phyloP scores from a whole-genome alignment of 2,329 filamentous ascomycete species.

The Leptographium procerum region DNA sequence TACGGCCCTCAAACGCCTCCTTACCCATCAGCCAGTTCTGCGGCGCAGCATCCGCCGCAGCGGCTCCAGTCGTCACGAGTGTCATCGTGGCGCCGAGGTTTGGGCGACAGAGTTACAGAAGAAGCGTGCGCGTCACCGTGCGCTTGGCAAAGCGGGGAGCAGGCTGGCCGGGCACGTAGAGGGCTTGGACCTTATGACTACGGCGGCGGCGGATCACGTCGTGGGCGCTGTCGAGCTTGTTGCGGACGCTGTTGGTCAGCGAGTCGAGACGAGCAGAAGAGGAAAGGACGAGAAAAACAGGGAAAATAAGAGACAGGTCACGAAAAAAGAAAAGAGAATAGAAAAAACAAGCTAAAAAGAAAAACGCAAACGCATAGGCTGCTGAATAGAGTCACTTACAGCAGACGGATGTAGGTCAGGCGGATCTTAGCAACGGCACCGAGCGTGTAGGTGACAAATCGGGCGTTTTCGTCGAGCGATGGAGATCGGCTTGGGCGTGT shows the following conservation, averaged over 20 bases:
- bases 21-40: slow-evolving; percentile 1
- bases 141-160: slow-evolving; percentile 21
- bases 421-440: slow-evolving; percentile 32
- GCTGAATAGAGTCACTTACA: slow-evolving; percentile 3
- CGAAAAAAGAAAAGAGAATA: neutral
- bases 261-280: neutral
- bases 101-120: neutral
- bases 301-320: neutral
- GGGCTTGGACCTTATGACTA: slow-evolving; percentile 14
- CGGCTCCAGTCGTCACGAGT: neutral
- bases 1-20: slow-evolving; percentile 28
- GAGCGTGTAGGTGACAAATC: slow-evolving; percentile 29
- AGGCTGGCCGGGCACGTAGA: slow-evolving; percentile 9
- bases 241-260: slow-evolving; percentile 8
- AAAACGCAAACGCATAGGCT: no score
- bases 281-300: neutral
- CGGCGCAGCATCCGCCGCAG: neutral
- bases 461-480: slow-evolving; percentile 14
- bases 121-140: slow-evolving; percentile 18
- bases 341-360: neutral
- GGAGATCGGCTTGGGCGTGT: neutral
- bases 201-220: slow-evolving; percentile 15
- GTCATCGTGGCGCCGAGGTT: slow-evolving; percentile 16
- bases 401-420: slow-evolving; percentile 27
- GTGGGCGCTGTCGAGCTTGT: slow-evolving; percentile 7